phyloP scores from a whole-genome alignment of 2,329 filamentous ascomycete genomes.

The Cordyceps tenuipes region DNA sequence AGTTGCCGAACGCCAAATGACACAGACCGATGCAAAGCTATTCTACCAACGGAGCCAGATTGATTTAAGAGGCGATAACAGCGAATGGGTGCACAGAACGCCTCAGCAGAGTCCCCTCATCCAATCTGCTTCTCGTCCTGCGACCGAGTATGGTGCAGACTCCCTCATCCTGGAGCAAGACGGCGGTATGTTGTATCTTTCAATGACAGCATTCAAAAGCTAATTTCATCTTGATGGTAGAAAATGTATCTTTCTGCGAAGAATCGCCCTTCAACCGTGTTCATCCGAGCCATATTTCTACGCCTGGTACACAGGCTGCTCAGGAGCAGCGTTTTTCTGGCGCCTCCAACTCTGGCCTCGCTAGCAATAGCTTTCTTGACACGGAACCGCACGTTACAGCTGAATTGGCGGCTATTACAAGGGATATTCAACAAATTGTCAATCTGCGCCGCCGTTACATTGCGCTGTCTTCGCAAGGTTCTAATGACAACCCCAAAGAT shows the following conservation, averaged over 20 bases:
- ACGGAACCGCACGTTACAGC: constrained; percentile 72
- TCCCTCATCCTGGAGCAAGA: constrained; percentile 25
- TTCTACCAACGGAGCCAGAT: constrained; percentile 88
- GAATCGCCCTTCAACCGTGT: background rate
- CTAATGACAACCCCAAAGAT: constrained; percentile 82
- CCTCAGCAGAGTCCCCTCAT: constrained; percentile 40
- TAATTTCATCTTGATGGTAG: background rate
- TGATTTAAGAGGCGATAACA: constrained; percentile 36
- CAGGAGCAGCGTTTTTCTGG: constrained; percentile 26
- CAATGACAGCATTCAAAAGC: constrained; percentile 32
- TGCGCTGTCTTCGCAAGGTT: constrained; percentile 69
- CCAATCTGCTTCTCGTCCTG: constrained; percentile 25
- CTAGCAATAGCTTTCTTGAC: constrained; percentile 59
- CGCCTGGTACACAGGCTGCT: background rate
- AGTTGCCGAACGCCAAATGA: constrained; percentile 88
- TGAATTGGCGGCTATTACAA: constrained; percentile 79
- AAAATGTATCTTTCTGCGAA: background rate
- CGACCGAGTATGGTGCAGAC: constrained; percentile 29
- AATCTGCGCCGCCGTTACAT: constrained; percentile 88
- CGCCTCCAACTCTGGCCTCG: constrained; percentile 47
- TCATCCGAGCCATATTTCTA: background rate
- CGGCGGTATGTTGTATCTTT: constrained; percentile 16
- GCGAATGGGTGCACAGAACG: constrained; percentile 33
- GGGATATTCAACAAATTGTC: constrained; percentile 82
- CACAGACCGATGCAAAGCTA: constrained; percentile 86